Conservation (phyloP, 2,329 filamentous ascomycete genomes). For the Cladosporium sp. region DNA sequence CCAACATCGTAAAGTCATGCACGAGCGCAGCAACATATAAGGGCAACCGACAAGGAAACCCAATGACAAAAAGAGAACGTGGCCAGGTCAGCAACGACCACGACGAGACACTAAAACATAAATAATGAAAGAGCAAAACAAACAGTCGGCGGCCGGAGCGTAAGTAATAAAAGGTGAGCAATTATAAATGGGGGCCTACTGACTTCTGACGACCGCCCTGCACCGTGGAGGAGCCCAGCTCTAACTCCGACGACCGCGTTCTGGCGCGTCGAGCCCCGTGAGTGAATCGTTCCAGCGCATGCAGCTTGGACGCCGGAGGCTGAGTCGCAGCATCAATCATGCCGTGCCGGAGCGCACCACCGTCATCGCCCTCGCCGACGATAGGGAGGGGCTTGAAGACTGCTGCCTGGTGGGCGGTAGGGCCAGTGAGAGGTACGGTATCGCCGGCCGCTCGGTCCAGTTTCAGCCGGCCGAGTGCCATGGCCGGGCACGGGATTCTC, state of each 20-base stretch:
- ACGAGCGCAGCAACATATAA: neutral
- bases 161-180: neutral
- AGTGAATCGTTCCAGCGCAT: slow-evolving; percentile 4
- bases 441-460: slow-evolving; percentile 7
- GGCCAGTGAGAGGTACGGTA: neutral
- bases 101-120: neutral
- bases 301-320: slow-evolving; percentile 8
- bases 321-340: neutral
- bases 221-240: neutral
- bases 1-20: slow-evolving; percentile 7
- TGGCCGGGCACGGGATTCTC: neutral
- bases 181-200: slow-evolving; percentile 10
- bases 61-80: neutral
- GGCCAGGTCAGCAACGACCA: neutral
- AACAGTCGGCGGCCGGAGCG: neutral
- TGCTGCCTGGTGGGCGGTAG: slow-evolving; percentile 3
- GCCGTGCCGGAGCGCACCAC: neutral
- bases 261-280: slow-evolving; percentile 1
- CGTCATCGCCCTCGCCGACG: slow-evolving; percentile 6
- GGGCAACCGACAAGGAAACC: neutral
- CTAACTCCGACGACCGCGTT: slow-evolving; percentile 8
- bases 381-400: neutral
- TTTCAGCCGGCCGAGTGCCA: slow-evolving; percentile 2
- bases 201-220: slow-evolving; percentile 3
- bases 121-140: neutral